phyloP scores from a whole-genome alignment of 305 asterid species.

The Fraxinus latifolia region DNA sequence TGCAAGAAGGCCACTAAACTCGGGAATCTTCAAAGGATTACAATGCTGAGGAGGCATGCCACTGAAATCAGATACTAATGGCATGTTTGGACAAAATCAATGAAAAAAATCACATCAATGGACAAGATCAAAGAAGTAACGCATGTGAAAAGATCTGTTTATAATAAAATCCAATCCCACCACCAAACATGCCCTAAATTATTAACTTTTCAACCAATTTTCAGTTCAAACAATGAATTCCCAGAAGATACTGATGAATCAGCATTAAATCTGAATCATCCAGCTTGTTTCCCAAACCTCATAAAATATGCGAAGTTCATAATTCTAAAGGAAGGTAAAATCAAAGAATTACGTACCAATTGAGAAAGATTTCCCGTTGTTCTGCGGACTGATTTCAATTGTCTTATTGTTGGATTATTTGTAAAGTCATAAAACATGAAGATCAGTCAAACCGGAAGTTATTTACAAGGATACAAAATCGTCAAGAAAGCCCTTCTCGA shows the following conservation, averaged over 20 bases:
- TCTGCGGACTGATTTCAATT: not conserved
- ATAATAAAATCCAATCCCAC: not conserved
- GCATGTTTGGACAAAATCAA: not conserved
- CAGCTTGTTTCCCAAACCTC: not conserved
- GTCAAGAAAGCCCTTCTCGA: not conserved
- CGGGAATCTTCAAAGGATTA: not conserved
- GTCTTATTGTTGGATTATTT: not conserved
- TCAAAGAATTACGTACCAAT: constrained; percentile 1
- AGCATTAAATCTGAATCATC: not conserved
- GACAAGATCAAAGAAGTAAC: not conserved
- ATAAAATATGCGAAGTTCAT: not conserved
- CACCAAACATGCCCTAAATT: not conserved
- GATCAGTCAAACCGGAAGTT: constrained; percentile 6
- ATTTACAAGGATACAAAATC: constrained; percentile 29
- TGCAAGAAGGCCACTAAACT: not conserved
- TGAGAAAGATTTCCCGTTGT: not conserved
- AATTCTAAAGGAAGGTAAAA: not conserved
- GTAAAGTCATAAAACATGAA: constrained; percentile 15
- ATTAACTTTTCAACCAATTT: not conserved
- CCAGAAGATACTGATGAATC: not conserved
- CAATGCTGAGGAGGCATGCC: not conserved
- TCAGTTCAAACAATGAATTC: not conserved
- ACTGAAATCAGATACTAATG: too few species aligned
- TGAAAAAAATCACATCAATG: not conserved
- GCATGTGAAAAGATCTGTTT: not conserved